These are phyloP conservation scores for Candida tallmaniae DNA, from an alignment of 805 yeast genomes.

Conservation along the genomic window DNA sequence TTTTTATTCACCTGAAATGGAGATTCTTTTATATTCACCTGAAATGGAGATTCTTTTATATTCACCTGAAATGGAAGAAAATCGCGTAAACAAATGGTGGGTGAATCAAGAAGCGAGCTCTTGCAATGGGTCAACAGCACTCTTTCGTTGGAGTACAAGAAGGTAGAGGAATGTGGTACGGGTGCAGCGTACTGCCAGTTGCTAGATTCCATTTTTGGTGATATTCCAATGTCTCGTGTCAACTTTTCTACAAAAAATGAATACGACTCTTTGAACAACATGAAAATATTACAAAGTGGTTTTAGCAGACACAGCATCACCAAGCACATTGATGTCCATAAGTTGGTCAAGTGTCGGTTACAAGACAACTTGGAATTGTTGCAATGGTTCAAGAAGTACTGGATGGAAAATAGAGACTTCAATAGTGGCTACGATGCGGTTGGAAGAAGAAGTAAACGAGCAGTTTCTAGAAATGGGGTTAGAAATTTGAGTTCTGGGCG, in stretches of 20 bases:
- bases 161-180: slow-evolving; percentile 90
- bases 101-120: slow-evolving; percentile 81
- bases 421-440: slow-evolving; percentile 59
- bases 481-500: slow-evolving; percentile 5
- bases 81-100: slow-evolving; percentile 18
- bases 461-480: slow-evolving; percentile 3
- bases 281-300: slow-evolving; percentile 80
- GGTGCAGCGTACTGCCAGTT: slow-evolving; percentile 96
- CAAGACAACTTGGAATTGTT: slow-evolving; percentile 93
- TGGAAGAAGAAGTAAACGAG: slow-evolving; percentile 17
- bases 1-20: neutral
- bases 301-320: slow-evolving; percentile 68
- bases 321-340: slow-evolving; percentile 75
- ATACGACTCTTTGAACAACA: slow-evolving; percentile 74
- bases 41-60: neutral
- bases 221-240: slow-evolving; percentile 76
- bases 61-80: neutral
- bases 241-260: slow-evolving; percentile 67
- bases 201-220: slow-evolving; percentile 78
- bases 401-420: slow-evolving; percentile 73
- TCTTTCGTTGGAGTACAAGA: slow-evolving; percentile 58
- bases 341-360: slow-evolving; percentile 76
- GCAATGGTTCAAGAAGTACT: slow-evolving; percentile 84
- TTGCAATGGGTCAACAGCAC: slow-evolving; percentile 80
- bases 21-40: neutral